These are phyloP conservation scores for Carex sylvatica DNA, from an alignment of 202 grass and related monocot genomes.

Conservation along the genomic window DNA sequence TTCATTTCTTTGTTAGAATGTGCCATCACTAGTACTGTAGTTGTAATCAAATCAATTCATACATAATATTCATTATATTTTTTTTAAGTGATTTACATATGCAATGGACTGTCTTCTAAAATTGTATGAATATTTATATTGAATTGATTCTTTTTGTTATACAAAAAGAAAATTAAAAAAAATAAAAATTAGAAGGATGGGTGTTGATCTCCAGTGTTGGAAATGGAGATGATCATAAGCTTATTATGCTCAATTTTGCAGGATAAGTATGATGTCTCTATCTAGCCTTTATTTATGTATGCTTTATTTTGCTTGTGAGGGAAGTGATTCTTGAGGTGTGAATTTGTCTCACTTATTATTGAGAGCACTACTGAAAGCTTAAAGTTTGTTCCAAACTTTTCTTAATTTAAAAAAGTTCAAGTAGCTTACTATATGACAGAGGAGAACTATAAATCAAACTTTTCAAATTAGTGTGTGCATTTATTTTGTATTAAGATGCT, in stretches of 20 bases:
- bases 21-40: not conserved
- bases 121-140: not conserved
- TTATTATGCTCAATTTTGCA: not conserved
- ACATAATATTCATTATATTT: not conserved
- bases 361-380: conserved; percentile 11
- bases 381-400: conserved; percentile 16
- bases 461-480: not conserved
- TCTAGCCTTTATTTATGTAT: conserved; percentile 18
- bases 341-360: conserved; percentile 19
- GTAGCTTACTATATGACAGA: not conserved
- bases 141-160: not conserved
- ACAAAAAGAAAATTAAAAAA: not conserved
- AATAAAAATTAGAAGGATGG: not conserved
- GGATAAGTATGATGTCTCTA: conserved; percentile 28
- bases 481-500: not conserved
- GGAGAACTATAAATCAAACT: not conserved
- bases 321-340: conserved; percentile 13
- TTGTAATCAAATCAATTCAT: not conserved
- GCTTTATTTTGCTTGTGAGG: conserved; percentile 27
- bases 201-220: not conserved
- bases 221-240: not conserved
- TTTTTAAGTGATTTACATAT: not conserved
- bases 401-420: conserved; percentile 1
- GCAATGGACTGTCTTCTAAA: not conserved
- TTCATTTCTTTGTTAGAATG: not conserved